Base-by-base conservation (phyloP, 2,329 filamentous ascomycete genomes). In the Sarocladium brachiariae region DNA sequence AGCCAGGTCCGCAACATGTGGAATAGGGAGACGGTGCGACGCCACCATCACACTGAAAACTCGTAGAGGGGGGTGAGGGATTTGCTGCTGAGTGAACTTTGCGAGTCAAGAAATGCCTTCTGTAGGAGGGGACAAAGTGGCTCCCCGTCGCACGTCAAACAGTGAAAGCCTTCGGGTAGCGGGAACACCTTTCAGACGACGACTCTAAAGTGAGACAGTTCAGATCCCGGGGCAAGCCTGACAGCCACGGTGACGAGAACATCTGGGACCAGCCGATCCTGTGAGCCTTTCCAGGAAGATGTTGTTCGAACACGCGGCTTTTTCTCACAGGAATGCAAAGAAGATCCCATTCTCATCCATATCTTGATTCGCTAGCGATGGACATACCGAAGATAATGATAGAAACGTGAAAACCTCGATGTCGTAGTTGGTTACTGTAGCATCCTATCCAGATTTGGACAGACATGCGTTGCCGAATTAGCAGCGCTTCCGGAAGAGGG, bases 391-490 rank as follows among this genome's bases (percentile, higher is more conserved):
- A 10, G 21, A 16, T 4, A n/a, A 30, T 30, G 39, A 45, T 45
- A n/a, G 43, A 25, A 47, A 47, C 25, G 43, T 47, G 43, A 47
- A 47, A 47, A 47, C 14, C 24, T 47, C 27, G 43, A 33, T 47
- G 43, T 47, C 43, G 33, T 13, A n/a, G n/a, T n/a, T n/a, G n/a
- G n/a, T n/a, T n/a, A n/a, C n/a, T n/a, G n/a, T n/a, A n/a, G n/a
- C n/a, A n/a, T n/a, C n/a, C n/a, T n/a, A n/a, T n/a, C n/a, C n/a
- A n/a, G n/a, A n/a, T n/a, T n/a, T n/a, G n/a, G n/a, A n/a, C n/a
- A n/a, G n/a, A n/a, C n/a, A n/a, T n/a, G n/a, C n/a, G n/a, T n/a
- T 33, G 43, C 14, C 24, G 25, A 9, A 19, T n/a, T 21, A 13
- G 25, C 24, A 31, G 43, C 25, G 24, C 25, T 47, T 30, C 43